Evolutionary conservation across 208 protist genomes (phyloP), one percentile per base, ranked within the genome.

Genomic region (Angomonas deanei): DNA sequence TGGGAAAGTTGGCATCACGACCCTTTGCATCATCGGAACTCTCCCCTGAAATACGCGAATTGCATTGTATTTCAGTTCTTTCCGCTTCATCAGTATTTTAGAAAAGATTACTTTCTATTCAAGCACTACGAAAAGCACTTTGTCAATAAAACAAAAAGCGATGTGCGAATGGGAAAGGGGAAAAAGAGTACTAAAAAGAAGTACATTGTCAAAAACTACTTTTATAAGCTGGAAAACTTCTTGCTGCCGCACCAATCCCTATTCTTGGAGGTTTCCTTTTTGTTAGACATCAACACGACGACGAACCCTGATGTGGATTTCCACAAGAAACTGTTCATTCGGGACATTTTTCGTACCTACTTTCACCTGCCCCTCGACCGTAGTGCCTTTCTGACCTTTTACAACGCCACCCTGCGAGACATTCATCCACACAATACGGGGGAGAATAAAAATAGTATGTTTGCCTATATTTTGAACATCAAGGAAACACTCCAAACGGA

Each of bases 81-180:
- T 53, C 47, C 23, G 11, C 8, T 15, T 17, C 23, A 26, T 17
- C 47, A 21, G n/a, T 15, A 28, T 15, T 15, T 17, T 15, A n/a
- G n/a, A 53, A 27, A 15, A 21, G 47, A 6, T 13, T 24, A 53
- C 13, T 53, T 53, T 28, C 23, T 53, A 6, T 13, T 28, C 10
- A 53, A 28, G 47, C 47, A 26, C 47, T 53, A 53, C 47, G 47
- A 53, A 17, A 5, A 17, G 23, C 47, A 53, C 47, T 53, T n/a
- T 42, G 11, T 42, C 15, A 8, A 42, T 15, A 42, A 42, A 15
- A n/a, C 36, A 15, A 15, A 15, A 15, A 42, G 15, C 8, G 36
- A 15, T n/a, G 15, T n/a, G 36, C 36, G 15, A 42, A 42, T 8
- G 11, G 47, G 47, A 53, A 53, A 53, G 8, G 8, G 19, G 47